Evolutionary conservation across 1,139 yeast genomes (phyloP), one percentile per base, ranked within the genome.

Genomic region (Magnusiomyces sp.): DNA sequence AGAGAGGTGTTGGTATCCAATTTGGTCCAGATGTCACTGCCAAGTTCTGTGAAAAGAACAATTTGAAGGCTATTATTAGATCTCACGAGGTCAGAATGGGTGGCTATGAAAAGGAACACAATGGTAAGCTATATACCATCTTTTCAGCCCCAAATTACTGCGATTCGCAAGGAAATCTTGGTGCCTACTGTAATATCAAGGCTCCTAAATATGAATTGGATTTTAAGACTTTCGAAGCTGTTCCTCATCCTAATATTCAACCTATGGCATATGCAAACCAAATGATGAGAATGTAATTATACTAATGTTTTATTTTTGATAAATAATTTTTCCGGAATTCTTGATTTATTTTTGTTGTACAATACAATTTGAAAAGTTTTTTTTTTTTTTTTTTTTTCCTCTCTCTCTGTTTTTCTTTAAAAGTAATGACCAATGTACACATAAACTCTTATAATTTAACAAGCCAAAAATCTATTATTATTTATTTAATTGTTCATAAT

Each of bases 101-200:
- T 6, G 99, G 99, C 46, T 88, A 83, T 53, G 90, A 88, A 57
- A 75, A 74, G 48, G 97, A 92, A 63, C 99, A 92, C 62, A 75
- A 83, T 53, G 95, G 95, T 9, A 75, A 81, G 59, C 77, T 92
- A 49, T 79, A 89, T 52, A 92, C 99, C 0, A 95, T 92, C 20
- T 92, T 92, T 67, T 83, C 95, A 67, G 98, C 99, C 0, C 99
- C 99, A 40, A 90, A 94, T 67, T 92, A 92, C 67, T 90, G 97
- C 69, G 99, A 94, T 63, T 73, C 83, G 16, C 89, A 88, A 50
- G 95, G 95, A 14, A 92, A 92, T 66, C 67, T 77, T 57, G 99
- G 97, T 49, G 98, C 95, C 10, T 85, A 85, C 51, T 81, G 90
- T 50, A 83, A 87, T 57, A 67, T 71, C 43, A 77, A 76, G 5